A percentile compares a stretch with the other conserved stretches of the same genome.
Conservation (phyloP, 768 basidiomycete genomes). For the Lactarius trivialis region DNA sequence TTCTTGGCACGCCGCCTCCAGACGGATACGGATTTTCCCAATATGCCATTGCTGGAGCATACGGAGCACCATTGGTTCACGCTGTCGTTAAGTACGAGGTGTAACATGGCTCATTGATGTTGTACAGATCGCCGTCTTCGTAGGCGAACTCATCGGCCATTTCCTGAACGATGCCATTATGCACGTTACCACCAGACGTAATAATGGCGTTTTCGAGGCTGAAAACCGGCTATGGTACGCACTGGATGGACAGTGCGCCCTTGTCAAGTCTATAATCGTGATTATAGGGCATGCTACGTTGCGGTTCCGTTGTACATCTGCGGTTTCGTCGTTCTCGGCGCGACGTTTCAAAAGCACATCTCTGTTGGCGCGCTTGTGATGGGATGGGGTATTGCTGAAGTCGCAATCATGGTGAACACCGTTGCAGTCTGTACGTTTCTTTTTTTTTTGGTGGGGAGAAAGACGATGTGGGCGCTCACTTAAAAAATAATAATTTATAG, state of each 20-base stretch:
- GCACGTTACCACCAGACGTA: conserved; percentile 36
- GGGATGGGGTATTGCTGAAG: conserved; percentile 61
- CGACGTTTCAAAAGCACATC: conserved; percentile 46
- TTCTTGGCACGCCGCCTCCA: conserved; percentile 49
- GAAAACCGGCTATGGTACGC: conserved; percentile 53
- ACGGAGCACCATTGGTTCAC: conserved; percentile 50
- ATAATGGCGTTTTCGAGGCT: conserved; percentile 48
- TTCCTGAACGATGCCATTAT: conserved; percentile 48
- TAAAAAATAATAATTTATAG: conserved; percentile 23
- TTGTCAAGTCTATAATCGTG: neutral
- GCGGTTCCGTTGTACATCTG: conserved; percentile 54
- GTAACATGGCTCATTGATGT: neutral
- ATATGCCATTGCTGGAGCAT: conserved; percentile 46
- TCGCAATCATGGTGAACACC: conserved; percentile 53
- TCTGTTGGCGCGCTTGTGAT: conserved; percentile 49
- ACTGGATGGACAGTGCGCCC: neutral
- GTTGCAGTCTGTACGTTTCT: conserved; percentile 49
- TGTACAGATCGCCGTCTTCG: conserved; percentile 38
- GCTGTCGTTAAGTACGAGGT: neutral
- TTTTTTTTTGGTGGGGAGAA: neutral
- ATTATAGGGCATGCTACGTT: conserved; percentile 50
- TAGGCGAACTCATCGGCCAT: conserved; percentile 47
- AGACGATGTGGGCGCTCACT: no score
- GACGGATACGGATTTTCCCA: conserved; percentile 47
- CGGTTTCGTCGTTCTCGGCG: conserved; percentile 55